phyloP scores from a whole-genome alignment of 1,284 basidiomycete species.

The Tetrapyrgos nigripes region DNA sequence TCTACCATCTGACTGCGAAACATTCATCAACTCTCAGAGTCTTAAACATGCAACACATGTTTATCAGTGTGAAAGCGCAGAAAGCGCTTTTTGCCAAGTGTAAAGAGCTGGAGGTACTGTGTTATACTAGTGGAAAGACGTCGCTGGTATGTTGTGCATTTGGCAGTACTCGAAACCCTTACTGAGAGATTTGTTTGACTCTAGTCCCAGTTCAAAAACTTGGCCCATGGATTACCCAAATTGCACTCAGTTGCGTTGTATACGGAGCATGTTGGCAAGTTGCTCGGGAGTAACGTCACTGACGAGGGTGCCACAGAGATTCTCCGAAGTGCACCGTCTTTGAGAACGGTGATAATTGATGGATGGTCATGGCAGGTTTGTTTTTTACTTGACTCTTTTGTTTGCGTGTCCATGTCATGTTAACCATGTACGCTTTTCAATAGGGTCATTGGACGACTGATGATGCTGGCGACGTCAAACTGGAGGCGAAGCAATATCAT shows the following conservation, averaged over 20 bases:
- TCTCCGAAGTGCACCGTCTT: neutral
- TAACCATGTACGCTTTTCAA: neutral
- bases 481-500: too few species aligned
- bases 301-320: neutral
- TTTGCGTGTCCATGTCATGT: neutral
- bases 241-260: neutral
- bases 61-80: conserved; percentile 37
- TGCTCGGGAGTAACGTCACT: neutral
- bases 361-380: neutral
- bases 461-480: neutral
- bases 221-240: neutral
- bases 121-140: conserved; percentile 29
- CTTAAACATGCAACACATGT: conserved; percentile 42
- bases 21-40: conserved; percentile 42
- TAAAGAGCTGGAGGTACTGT: conserved; percentile 33
- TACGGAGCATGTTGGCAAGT: neutral
- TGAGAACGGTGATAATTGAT: neutral
- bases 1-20: conserved; percentile 45
- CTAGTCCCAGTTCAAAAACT: neutral
- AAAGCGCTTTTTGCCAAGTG: conserved; percentile 28
- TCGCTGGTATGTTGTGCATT: conserved; percentile 29
- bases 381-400: too few species aligned
- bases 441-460: neutral
- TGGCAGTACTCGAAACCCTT: too few species aligned
- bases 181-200: neutral